A percentile compares a stretch with the other conserved stretches of the same genome.
These are phyloP conservation scores for Penicillium antarcticum DNA, from an alignment of 495 filamentous ascomycete species.

Conservation along the genomic window DNA sequence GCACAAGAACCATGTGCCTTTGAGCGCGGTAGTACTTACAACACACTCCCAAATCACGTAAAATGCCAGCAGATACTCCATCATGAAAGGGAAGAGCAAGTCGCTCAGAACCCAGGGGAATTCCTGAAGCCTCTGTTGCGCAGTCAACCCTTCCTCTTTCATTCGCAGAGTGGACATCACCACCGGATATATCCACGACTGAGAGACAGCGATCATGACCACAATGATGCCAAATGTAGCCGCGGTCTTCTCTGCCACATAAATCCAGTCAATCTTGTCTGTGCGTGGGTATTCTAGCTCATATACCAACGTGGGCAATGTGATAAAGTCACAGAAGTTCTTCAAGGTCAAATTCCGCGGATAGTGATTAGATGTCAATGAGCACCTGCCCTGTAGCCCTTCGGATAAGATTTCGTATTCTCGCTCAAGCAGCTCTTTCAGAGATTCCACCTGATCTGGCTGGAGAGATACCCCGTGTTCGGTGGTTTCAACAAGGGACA, in stretches of 20 bases:
- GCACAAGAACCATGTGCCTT: not conserved
- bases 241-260: constrained; percentile 64
- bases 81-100: constrained; percentile 70
- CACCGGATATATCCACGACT: constrained; percentile 60
- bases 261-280: constrained; percentile 64
- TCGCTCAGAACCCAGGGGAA: constrained; percentile 70
- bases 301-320: constrained; percentile 71
- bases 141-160: constrained; percentile 58
- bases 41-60: constrained; percentile 82
- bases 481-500: constrained; percentile 52
- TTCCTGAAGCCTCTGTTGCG: constrained; percentile 54
- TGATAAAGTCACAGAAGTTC: constrained; percentile 69
- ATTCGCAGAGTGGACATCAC: constrained; percentile 62
- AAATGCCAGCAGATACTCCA: constrained; percentile 61
- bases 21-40: constrained; percentile 11
- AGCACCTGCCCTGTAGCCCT: constrained; percentile 58
- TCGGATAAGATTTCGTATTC: constrained; percentile 60
- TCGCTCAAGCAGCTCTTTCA: constrained; percentile 55
- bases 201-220: constrained; percentile 45
- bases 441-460: constrained; percentile 53
- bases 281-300: constrained; percentile 74
- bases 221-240: constrained; percentile 61
- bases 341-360: constrained; percentile 62
- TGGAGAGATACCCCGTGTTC: constrained; percentile 55
- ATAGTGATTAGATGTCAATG: constrained; percentile 43